phyloP scores from a whole-genome alignment of 108 stramenopile genomes.

The Craspedostauros australis region DNA sequence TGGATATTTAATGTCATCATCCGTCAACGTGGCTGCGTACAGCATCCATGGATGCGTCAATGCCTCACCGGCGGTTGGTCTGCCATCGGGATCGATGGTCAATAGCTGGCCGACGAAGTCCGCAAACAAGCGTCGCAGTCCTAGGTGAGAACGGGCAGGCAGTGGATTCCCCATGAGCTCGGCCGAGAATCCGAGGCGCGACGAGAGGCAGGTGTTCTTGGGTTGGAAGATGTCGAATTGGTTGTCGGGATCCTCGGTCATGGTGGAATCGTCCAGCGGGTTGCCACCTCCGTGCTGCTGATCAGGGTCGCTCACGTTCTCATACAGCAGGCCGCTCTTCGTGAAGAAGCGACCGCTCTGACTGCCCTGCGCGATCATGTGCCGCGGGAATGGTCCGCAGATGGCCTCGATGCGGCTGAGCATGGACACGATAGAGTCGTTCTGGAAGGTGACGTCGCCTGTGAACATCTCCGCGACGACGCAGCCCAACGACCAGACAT shows the following conservation, averaged over 20 bases:
- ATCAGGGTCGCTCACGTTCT: slow-evolving; percentile 48
- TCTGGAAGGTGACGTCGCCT: slow-evolving; percentile 91
- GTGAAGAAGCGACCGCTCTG: slow-evolving; percentile 88
- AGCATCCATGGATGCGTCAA: slow-evolving; percentile 82
- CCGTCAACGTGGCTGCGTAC: slow-evolving; percentile 64
- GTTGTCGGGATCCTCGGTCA: slow-evolving; percentile 13
- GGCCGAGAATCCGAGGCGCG: slow-evolving; percentile 61
- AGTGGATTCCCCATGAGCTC: slow-evolving; percentile 40
- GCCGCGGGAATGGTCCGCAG: slow-evolving; percentile 86
- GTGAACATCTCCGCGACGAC: slow-evolving; percentile 96
- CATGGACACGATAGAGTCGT: slow-evolving; percentile 89
- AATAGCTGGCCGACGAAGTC: slow-evolving; percentile 76
- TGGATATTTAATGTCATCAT: slow-evolving; percentile 75
- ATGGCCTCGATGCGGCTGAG: slow-evolving; percentile 92
- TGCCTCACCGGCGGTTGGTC: slow-evolving; percentile 76
- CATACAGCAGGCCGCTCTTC: slow-evolving; percentile 80
- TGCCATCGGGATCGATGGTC: slow-evolving; percentile 71
- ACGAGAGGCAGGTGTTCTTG: slow-evolving; percentile 59
- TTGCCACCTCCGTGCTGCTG: slow-evolving; percentile 10
- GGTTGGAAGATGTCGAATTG: slow-evolving; percentile 74
- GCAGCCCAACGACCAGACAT: slow-evolving; percentile 93
- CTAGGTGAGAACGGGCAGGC: no score
- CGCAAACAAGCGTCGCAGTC: slow-evolving; percentile 54
- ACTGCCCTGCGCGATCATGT: slow-evolving; percentile 82
- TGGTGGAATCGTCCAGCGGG: slow-evolving; percentile 21